These are phyloP conservation scores for Neurospora sp. DNA, from an alignment of 2,329 filamentous ascomycete species.

Conservation along the genomic window DNA sequence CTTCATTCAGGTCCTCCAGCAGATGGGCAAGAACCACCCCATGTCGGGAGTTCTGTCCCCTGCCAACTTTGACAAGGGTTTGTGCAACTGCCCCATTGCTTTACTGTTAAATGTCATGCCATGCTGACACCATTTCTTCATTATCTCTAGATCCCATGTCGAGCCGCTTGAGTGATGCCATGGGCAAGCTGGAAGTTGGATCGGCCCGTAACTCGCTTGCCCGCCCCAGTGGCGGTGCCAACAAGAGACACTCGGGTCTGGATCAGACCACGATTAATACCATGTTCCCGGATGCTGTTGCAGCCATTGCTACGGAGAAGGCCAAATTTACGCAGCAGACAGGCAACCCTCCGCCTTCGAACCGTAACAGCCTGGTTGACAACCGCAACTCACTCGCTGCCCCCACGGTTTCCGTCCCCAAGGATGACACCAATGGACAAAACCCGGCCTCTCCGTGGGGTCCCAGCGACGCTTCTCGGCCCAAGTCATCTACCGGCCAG, in stretches of 20 bases:
- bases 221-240: conserved; percentile 67
- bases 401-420: conserved; percentile 63
- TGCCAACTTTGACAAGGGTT: conserved; percentile 93
- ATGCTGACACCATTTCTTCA: conserved; percentile 10
- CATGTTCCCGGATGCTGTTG: conserved; percentile 98
- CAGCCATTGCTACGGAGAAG: conserved; percentile 97
- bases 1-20: conserved; percentile 96
- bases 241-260: conserved; percentile 90
- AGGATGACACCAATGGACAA: conserved; percentile 55
- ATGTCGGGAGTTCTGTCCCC: conserved; percentile 94
- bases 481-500: conserved; percentile 72
- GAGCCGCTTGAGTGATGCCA: conserved; percentile 87
- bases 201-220: conserved; percentile 78
- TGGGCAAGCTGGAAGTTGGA: conserved; percentile 88
- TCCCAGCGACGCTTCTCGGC: conserved; percentile 43
- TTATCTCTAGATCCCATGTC: conserved; percentile 77
- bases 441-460: conserved; percentile 78
- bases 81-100: conserved; percentile 5
- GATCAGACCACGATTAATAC: conserved; percentile 91
- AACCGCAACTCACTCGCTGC: conserved; percentile 65
- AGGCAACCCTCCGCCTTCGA: conserved; percentile 79
- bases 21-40: conserved; percentile 97
- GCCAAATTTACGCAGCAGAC: conserved; percentile 95
- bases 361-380: conserved; percentile 82
- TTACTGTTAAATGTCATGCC: neutral